phyloP scores from a whole-genome alignment of 306 rosid species.

The Prinsepia uniflora region DNA sequence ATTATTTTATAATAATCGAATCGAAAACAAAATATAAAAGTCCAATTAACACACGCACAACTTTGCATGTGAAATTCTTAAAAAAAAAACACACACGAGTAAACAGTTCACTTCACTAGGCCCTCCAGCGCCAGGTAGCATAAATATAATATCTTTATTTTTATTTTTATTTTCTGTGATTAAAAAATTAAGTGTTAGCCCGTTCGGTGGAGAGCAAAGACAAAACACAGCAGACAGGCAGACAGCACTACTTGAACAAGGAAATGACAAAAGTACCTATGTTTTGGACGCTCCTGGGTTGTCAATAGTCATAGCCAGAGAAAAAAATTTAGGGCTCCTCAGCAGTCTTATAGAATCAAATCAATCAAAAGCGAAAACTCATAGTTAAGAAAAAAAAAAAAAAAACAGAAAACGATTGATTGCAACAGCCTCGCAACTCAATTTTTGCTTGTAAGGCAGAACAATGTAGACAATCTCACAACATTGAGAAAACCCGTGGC shows the following conservation, averaged over 20 bases:
- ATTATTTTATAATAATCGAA: neutral
- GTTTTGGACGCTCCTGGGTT: neutral
- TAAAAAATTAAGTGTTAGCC: neutral
- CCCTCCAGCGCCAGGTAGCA: neutral
- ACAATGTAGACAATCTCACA: neutral
- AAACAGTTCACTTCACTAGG: neutral
- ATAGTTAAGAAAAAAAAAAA: neutral
- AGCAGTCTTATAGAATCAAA: neutral
- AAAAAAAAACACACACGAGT: neutral
- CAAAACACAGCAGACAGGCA: conserved; percentile 11
- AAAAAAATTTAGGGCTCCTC: neutral
- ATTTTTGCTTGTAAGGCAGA: too few species aligned
- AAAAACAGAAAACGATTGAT: conserved; percentile 1
- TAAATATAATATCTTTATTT: neutral
- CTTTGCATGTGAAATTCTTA: neutral
- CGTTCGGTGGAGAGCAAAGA: conserved; percentile 16
- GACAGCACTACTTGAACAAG: neutral
- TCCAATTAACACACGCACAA: neutral
- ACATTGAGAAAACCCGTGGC: too few species aligned
- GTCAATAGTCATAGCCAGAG: neutral
- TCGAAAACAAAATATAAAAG: neutral
- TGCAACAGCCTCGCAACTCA: neutral
- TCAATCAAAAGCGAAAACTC: neutral
- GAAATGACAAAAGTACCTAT: conserved; percentile 5
- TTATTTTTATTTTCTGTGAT: neutral